A percentile compares a stretch with the other conserved stretches of the same genome.
Evolutionary conservation across 2,329 filamentous ascomycete species (phyloP).

Genomic region (Beauveria varroae): DNA sequence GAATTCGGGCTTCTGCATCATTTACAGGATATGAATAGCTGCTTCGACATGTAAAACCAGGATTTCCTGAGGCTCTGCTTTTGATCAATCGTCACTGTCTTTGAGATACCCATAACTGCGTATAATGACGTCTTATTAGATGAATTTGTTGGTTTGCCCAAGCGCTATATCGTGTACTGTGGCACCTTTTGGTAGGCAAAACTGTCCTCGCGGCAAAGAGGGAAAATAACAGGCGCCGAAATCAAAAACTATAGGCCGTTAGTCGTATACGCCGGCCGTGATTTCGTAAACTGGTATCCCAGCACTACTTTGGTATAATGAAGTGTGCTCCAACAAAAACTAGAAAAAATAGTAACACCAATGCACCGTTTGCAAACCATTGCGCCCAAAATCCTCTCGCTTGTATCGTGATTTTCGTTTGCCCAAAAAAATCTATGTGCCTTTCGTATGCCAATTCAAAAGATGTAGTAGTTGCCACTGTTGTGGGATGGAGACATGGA

Average conservation of each 20-base stretch:
- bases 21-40: constrained; percentile 13
- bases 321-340: constrained; percentile 12
- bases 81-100: not conserved
- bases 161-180: constrained; percentile 2
- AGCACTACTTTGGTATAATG: constrained; percentile 17
- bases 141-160: not conserved
- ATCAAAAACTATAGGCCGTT: not conserved
- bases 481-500: not conserved
- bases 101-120: not conserved
- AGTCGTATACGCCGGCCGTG: constrained; percentile 6
- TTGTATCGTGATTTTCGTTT: not conserved
- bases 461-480: not conserved
- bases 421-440: not conserved
- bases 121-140: not conserved
- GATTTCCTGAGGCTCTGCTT: not conserved
- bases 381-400: constrained; percentile 5
- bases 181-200: not conserved
- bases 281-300: not conserved
- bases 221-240: not conserved
- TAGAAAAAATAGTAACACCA: not conserved
- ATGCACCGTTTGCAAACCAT: not conserved
- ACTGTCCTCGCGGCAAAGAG: not conserved
- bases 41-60: constrained; percentile 1
- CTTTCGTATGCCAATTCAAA: not conserved
- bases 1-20: constrained; percentile 8